Percentiles rank a stretch among this genome's conserved stretches.
Evolutionary conservation across 805 yeast species (phyloP).

Genomic region (Saccharomycopsis sp.): DNA sequence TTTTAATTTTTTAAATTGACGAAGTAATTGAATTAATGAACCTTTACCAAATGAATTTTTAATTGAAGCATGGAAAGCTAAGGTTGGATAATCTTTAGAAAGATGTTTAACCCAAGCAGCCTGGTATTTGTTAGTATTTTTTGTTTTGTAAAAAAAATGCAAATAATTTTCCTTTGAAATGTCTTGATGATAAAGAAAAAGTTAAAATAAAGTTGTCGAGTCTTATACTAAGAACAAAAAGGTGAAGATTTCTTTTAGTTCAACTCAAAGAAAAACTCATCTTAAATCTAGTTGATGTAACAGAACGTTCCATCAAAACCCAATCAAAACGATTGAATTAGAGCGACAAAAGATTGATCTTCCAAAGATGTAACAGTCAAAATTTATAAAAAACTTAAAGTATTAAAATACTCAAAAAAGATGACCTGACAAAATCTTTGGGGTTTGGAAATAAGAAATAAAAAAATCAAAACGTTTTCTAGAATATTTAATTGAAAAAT

Average conservation of each 20-base stretch:
- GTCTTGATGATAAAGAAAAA: slow-evolving; percentile 4
- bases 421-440: slow-evolving; percentile 87
- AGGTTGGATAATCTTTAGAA: slow-evolving; percentile 84
- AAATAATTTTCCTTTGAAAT: neutral
- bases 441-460: slow-evolving; percentile 25
- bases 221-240: slow-evolving; percentile 16
- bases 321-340: slow-evolving; percentile 46
- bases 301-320: slow-evolving; percentile 20
- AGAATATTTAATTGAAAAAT: slow-evolving; percentile 18
- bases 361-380: slow-evolving; percentile 98
- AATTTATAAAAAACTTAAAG: slow-evolving; percentile 32
- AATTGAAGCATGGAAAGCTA: slow-evolving; percentile 96
- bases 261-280: slow-evolving; percentile 37
- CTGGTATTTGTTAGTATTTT: slow-evolving; percentile 35
- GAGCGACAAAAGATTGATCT: slow-evolving; percentile 53
- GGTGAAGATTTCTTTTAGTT: slow-evolving; percentile 20
- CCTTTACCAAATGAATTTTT: slow-evolving; percentile 98
- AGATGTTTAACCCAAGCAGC: slow-evolving; percentile 98
- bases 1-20: slow-evolving; percentile 88
- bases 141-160: neutral
- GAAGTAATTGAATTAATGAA: slow-evolving; percentile 79
- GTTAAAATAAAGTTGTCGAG: slow-evolving; percentile 13
- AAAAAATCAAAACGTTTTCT: slow-evolving; percentile 5
- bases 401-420: slow-evolving; percentile 25
- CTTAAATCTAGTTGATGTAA: slow-evolving; percentile 32